A percentile compares a stretch with the other conserved stretches of the same genome.
Conservation (phyloP, 2,329 filamentous ascomycete genomes). For the Penicillium sp. region DNA sequence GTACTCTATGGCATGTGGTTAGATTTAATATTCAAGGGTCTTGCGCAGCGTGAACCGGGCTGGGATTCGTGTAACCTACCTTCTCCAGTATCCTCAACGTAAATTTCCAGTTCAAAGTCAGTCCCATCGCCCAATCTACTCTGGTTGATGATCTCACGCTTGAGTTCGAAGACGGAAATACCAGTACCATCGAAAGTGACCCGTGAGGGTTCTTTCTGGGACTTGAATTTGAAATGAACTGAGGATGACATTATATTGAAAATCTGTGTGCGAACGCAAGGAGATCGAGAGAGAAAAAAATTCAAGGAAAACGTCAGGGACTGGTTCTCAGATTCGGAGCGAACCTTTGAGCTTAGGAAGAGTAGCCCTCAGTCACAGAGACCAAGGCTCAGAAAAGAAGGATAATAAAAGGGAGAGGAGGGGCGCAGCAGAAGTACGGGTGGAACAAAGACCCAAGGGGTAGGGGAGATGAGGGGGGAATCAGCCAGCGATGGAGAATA, state of each 20-base stretch:
- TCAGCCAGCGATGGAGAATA: neutral
- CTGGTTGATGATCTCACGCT: conserved; percentile 96
- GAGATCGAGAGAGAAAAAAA: conserved; percentile 23
- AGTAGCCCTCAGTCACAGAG: conserved; percentile 29
- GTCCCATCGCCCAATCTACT: conserved; percentile 92
- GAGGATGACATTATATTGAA: conserved; percentile 81
- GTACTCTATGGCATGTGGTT: conserved; percentile 67
- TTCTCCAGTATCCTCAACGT: conserved; percentile 87
- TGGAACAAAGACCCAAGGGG: neutral
- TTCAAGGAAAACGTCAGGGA: neutral
- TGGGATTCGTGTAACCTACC: conserved; percentile 59
- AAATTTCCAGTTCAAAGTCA: conserved; percentile 94
- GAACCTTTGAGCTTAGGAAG: conserved; percentile 24
- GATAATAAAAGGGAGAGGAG: conserved; percentile 8
- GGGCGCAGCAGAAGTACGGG: conserved; percentile 7
- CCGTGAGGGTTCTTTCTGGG: conserved; percentile 89
- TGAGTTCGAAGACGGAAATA: conserved; percentile 97
- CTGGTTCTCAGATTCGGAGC: conserved; percentile 34
- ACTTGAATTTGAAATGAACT: conserved; percentile 99
- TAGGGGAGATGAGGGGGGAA: conserved; percentile 3
- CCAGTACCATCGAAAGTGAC: conserved; percentile 97
- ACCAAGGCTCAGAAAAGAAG: neutral
- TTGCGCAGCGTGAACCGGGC: neutral
- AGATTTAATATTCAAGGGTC: conserved; percentile 29
- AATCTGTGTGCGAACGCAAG: conserved; percentile 30